These are phyloP conservation scores for Talaromyces sp. DNA, from an alignment of 2,329 filamentous ascomycete species.

Conservation along the genomic window DNA sequence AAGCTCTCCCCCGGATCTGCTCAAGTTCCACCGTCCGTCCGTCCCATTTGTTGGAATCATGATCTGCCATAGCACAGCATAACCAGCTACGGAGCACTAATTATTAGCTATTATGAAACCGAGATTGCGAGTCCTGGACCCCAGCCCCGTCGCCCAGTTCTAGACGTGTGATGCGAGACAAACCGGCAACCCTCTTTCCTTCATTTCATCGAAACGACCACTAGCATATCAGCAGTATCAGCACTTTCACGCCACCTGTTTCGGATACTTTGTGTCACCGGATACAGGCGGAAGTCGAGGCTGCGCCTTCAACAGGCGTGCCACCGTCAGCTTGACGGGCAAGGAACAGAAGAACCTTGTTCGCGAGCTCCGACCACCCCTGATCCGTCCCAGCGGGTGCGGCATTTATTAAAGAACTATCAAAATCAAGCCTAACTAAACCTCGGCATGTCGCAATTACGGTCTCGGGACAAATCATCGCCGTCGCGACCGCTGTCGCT, in stretches of 20 bases:
- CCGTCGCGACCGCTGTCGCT: background rate
- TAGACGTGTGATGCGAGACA: background rate
- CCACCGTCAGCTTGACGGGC: background rate
- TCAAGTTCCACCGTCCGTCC: background rate
- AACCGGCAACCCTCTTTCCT: background rate
- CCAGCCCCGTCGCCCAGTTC: background rate
- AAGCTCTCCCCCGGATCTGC: background rate
- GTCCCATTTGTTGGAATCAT: background rate
- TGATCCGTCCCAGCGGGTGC: background rate
- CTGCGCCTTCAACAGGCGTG: constrained; percentile 5
- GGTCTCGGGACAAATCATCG: constrained; percentile 1
- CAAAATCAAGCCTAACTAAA: background rate
- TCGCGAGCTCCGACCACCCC: background rate
- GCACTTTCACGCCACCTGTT: background rate
- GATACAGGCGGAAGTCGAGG: background rate
- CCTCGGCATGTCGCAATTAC: constrained; percentile 8
- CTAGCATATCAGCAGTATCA: background rate
- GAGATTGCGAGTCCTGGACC: background rate
- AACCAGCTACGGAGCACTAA: background rate
- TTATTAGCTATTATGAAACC: background rate
- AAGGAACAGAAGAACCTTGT: background rate
- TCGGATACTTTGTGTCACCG: background rate
- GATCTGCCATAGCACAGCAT: background rate
- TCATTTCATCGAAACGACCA: background rate
- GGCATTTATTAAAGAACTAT: background rate